Percentiles rank a stretch among this genome's conserved stretches.
Evolutionary conservation across 805 yeast species (phyloP).

Genomic region (Isabelozyma heimii): DNA sequence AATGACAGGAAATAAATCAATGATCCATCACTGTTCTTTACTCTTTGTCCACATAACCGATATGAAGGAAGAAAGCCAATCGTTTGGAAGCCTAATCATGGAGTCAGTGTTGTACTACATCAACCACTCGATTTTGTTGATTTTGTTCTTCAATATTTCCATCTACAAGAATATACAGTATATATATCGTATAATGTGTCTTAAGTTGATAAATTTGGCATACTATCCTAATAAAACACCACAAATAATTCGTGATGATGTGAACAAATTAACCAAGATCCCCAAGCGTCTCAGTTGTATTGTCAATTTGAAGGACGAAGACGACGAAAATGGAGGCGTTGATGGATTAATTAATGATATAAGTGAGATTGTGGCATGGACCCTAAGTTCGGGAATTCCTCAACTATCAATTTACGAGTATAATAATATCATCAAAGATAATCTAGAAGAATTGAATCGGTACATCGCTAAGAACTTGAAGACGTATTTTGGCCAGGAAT

Average conservation of each 20-base stretch:
- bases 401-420: slow-evolving; percentile 74
- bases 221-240: slow-evolving; percentile 76
- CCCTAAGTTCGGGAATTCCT: slow-evolving; percentile 81
- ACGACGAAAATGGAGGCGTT: slow-evolving; percentile 86
- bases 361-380: slow-evolving; percentile 82
- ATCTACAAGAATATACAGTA: slow-evolving; percentile 52
- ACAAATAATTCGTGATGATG: slow-evolving; percentile 81
- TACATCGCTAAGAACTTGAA: slow-evolving; percentile 58
- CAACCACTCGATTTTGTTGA: slow-evolving; percentile 49
- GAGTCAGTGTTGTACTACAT: slow-evolving; percentile 13
- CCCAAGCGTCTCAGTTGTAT: slow-evolving; percentile 78
- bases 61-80: not conserved
- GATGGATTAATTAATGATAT: slow-evolving; percentile 77
- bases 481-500: slow-evolving; percentile 70
- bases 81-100: not conserved
- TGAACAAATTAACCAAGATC: slow-evolving; percentile 64
- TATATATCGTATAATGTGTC: slow-evolving; percentile 48
- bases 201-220: slow-evolving; percentile 59
- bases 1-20: not conserved
- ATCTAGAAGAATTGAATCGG: slow-evolving; percentile 50
- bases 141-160: slow-evolving; percentile 56
- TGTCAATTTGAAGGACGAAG: slow-evolving; percentile 68
- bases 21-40: not conserved
- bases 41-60: not conserved
- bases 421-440: slow-evolving; percentile 61